Percentiles rank a stretch among this genome's conserved stretches.
Evolutionary conservation across 331 rosid genomes (phyloP).

Genomic region (Rosa hybrid): DNA sequence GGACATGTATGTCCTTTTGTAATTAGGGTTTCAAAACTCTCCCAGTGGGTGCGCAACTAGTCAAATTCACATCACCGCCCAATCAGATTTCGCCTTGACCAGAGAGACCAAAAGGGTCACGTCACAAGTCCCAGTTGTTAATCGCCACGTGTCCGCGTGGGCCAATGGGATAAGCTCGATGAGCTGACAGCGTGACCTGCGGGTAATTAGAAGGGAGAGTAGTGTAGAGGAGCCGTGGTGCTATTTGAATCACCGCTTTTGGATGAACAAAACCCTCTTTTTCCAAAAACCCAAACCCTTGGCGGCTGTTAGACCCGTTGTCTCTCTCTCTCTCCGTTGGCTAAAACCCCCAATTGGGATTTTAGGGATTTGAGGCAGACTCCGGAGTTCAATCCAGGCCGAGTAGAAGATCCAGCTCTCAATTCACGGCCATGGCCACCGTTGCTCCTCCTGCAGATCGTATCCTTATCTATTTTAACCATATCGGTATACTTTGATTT

Average conservation of each 20-base stretch:
- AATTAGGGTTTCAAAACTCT: constrained; percentile 61
- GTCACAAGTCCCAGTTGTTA: accelerated
- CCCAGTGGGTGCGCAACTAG: constrained; percentile 33
- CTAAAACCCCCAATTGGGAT: constrained; percentile 42
- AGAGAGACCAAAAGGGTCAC: not conserved
- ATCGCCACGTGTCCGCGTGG: constrained; percentile 23
- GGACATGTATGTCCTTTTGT: constrained; percentile 54
- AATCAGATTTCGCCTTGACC: not conserved
- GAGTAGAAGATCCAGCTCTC: constrained; percentile 47
- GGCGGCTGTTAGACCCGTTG: constrained; percentile 95
- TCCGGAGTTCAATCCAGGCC: not conserved
- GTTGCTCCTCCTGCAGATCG: constrained; percentile 87
- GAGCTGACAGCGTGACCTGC: constrained; percentile 46
- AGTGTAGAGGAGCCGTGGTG: constrained; percentile 57
- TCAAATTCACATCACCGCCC: constrained; percentile 26
- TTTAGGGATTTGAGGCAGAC: constrained; percentile 26
- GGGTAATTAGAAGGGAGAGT: constrained; percentile 32
- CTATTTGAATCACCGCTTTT: constrained; percentile 99
- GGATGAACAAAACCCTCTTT: constrained; percentile 80
- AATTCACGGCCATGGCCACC: constrained; percentile 60
- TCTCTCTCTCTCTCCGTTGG: constrained; percentile 35
- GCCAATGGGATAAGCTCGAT: constrained; percentile 17
- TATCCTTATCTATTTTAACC: constrained; percentile 52
- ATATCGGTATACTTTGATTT: not conserved
- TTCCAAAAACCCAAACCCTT: constrained; percentile 94